A percentile compares a stretch with the other conserved stretches of the same genome.
Evolutionary conservation across 495 filamentous ascomycete species (phyloP).

Genomic region (Neurospora sp.): DNA sequence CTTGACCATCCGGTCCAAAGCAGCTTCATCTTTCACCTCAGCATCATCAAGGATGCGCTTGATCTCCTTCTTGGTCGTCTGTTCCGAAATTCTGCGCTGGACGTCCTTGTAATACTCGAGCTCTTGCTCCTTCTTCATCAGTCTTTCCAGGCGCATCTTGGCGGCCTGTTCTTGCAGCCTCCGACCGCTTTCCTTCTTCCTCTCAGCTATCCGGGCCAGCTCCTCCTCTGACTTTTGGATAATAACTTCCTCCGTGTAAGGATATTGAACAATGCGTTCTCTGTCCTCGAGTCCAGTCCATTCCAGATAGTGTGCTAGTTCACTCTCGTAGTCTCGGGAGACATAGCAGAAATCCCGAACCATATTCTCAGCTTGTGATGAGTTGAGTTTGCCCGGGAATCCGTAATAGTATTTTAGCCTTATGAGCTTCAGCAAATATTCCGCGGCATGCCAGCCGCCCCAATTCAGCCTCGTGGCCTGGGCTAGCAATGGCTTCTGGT

Average conservation of each 20-base stretch:
- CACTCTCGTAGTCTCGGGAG: constrained; percentile 68
- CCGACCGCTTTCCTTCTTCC: constrained; percentile 84
- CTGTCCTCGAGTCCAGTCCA: constrained; percentile 84
- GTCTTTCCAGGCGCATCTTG: constrained; percentile 88
- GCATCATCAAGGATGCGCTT: constrained; percentile 78
- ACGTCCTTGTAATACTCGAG: constrained; percentile 86
- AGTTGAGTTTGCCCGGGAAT: constrained; percentile 74
- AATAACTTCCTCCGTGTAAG: constrained; percentile 82
- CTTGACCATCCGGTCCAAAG: constrained; percentile 67
- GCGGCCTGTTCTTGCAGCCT: constrained; percentile 92
- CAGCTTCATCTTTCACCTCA: constrained; percentile 81
- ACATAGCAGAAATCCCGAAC: constrained; percentile 87
- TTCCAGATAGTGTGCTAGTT: constrained; percentile 65
- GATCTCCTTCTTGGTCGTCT: constrained; percentile 73
- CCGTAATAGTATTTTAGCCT: constrained; percentile 79
- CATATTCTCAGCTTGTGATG: constrained; percentile 76
- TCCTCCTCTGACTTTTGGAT: constrained; percentile 90
- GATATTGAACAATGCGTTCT: constrained; percentile 82
- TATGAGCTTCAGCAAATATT: constrained; percentile 83
- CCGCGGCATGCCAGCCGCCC: constrained; percentile 81
- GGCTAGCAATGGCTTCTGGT: constrained; percentile 69
- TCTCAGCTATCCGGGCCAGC: constrained; percentile 74
- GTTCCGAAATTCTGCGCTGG: constrained; percentile 49
- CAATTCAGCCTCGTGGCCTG: constrained; percentile 87
- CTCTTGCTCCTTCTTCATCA: constrained; percentile 92